These are phyloP conservation scores for Tetrastigma voinierianum DNA, from an alignment of 164 flowering plant species.

Conservation along the genomic window DNA sequence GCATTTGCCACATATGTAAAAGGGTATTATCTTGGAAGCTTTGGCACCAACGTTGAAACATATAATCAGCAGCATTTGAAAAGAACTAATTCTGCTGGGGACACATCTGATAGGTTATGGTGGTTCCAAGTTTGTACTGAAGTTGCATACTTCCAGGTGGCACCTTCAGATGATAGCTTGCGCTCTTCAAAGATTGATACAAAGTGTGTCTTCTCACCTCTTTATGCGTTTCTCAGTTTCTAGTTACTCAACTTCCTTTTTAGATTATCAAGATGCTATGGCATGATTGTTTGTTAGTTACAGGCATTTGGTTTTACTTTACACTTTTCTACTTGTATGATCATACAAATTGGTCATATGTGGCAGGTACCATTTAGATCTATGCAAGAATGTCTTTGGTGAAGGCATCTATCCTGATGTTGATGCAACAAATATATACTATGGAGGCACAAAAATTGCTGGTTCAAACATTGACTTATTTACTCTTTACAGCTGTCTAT, in stretches of 20 bases:
- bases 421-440: slow-evolving; percentile 74
- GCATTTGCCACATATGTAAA: slow-evolving; percentile 84
- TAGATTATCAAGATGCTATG: background rate
- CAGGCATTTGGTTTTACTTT: slow-evolving; percentile 1
- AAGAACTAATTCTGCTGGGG: slow-evolving; percentile 41
- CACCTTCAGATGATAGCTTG: slow-evolving; percentile 85
- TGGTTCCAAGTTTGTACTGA: slow-evolving; percentile 99
- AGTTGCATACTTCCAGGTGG: slow-evolving; percentile 97
- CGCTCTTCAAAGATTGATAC: slow-evolving; percentile 78
- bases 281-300: background rate
- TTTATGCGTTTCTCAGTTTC: background rate
- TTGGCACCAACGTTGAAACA: slow-evolving; percentile 50
- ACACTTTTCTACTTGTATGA: background rate
- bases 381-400: slow-evolving; percentile 92
- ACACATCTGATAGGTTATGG: slow-evolving; percentile 70
- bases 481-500: background rate
- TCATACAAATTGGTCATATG: background rate
- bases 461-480: slow-evolving; percentile 35
- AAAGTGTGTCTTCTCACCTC: slow-evolving; percentile 38
- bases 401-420: slow-evolving; percentile 85
- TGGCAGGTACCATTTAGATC: slow-evolving; percentile 91
- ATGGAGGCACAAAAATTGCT: slow-evolving; percentile 89
- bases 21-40: slow-evolving; percentile 49
- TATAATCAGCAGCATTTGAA: slow-evolving; percentile 67
- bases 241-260: background rate